phyloP scores from a whole-genome alignment of 306 rosid species.

The Quercus alba region DNA sequence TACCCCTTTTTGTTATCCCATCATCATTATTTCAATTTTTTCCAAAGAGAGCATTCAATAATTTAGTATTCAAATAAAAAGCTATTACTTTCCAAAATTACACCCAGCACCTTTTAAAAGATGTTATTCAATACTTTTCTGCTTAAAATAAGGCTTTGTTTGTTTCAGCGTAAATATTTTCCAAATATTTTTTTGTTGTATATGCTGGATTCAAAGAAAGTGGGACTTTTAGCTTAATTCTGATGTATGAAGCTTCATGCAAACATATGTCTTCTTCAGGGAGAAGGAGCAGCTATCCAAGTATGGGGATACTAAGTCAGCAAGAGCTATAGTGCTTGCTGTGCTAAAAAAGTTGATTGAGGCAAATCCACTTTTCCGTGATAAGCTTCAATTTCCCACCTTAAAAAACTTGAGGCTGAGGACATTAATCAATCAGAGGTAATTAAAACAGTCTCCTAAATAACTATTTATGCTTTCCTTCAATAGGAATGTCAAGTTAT shows the following conservation, averaged over 20 bases:
- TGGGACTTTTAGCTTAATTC: not conserved
- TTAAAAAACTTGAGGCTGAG: slow-evolving; percentile 93
- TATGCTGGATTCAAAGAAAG: not conserved
- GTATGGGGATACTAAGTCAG: slow-evolving; percentile 97
- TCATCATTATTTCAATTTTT: not conserved
- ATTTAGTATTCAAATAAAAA: not conserved
- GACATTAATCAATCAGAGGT: slow-evolving; percentile 97
- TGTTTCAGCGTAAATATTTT: too few species aligned
- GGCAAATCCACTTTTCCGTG: slow-evolving; percentile 97
- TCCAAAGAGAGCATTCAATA: not conserved
- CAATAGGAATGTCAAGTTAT: not conserved
- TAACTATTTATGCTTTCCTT: not conserved
- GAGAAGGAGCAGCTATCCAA: slow-evolving; percentile 96
- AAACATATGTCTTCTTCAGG: slow-evolving; percentile 38
- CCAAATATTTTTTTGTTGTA: not conserved
- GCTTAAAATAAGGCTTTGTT: not conserved
- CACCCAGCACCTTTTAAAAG: not conserved
- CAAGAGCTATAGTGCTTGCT: slow-evolving; percentile 93
- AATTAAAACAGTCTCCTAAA: not conserved
- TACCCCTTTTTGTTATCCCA: not conserved
- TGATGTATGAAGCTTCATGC: not conserved
- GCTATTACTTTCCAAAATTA: not conserved
- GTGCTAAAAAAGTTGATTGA: slow-evolving; percentile 92
- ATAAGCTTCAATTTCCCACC: slow-evolving; percentile 92
- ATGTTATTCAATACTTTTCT: not conserved